Base-by-base conservation (phyloP, 1,284 basidiomycete genomes). In the Cryptococcus depauperatus region DNA sequence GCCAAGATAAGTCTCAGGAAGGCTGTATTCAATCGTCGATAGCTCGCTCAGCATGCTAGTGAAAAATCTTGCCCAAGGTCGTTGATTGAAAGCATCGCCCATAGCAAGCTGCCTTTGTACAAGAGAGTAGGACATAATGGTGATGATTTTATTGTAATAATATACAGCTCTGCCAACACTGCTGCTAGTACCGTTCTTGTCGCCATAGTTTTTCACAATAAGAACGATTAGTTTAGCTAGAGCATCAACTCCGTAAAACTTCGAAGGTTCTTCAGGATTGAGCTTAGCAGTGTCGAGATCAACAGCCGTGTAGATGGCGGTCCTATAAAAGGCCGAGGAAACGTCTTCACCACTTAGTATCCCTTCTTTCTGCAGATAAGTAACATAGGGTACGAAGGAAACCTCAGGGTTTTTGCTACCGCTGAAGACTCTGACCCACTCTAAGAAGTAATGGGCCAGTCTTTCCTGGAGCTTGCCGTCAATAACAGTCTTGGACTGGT, bases 61-160 rank as follows among this genome's bases (percentile, higher is more conserved):
- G 75, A 98, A 98, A 75, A 98, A 93, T 47, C 95, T 81, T 75
- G 93, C 93, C 77, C 97, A 98, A 2, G 95, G 93, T 70, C 96
- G 92, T 72, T 96, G 92, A 67, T 93, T 87, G 77, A 98, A 98
- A 43, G 80, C 77, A 2, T 80, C 74, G 3, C 88, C 90, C 64
- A 90, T 83, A 61, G 96, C 90, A 70, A 98, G 90, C 64, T 98
- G 93, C 69, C 85, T 80, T 62, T 92, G 89, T 33, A 95, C 90
- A 41, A 99, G 75, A 29, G 96, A 91, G 51, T 98, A 80, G 35
- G 97, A 89, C 64, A 97, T 85, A 69, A 98, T 98, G 8, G 92
- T 95, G 46, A 98, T 74, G 50, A 98, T 95, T 76, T 98, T 98
- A 54, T 91, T 92, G 63, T 96, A 76, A 73, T 98, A 98, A 73